Evolutionary conservation across 2,329 filamentous ascomycete species (phyloP).

Genomic region (Paraphaeosphaeria sporulosa): DNA sequence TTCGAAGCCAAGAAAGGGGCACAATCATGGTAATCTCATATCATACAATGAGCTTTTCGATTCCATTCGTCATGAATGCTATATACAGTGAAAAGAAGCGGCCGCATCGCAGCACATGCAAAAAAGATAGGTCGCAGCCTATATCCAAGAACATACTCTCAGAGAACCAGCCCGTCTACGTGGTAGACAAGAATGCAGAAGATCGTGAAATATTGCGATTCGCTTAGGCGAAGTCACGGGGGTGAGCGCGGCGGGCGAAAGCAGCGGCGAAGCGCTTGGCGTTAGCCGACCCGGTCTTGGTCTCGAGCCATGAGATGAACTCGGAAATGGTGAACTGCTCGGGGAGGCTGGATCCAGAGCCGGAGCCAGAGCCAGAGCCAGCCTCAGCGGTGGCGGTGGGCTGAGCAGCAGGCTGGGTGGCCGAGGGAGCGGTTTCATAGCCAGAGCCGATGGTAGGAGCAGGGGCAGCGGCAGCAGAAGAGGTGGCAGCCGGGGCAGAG

Average conservation of each 20-base stretch:
- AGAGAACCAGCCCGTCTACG: constrained; percentile 4
- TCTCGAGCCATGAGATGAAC: constrained; percentile 42
- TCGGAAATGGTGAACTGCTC: constrained; percentile 39
- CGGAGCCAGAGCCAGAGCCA: constrained; percentile 19
- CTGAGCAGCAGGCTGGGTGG: constrained; percentile 13
- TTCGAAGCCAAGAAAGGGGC: neutral
- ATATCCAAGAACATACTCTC: constrained; percentile 13
- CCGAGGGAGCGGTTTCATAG: constrained; percentile 6
- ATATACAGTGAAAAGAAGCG: constrained; percentile 15
- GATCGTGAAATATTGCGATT: constrained; percentile 3
- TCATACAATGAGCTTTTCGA: constrained; percentile 5
- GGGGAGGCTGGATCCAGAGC: constrained; percentile 27
- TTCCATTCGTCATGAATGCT: constrained; percentile 15
- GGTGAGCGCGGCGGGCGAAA: constrained; percentile 40
- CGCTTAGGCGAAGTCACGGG: constrained; percentile 51
- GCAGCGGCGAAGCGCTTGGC: constrained; percentile 22
- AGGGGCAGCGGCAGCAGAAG: neutral
- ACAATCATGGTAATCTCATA: neutral
- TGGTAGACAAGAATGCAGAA: constrained; percentile 1
- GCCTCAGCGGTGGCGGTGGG: constrained; percentile 20
- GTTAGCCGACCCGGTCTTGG: constrained; percentile 26
- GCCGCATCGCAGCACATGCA: constrained; percentile 10
- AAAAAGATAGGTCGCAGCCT: constrained; percentile 6
- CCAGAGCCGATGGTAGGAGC: constrained; percentile 7
- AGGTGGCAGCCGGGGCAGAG: constrained; percentile 14